Percentiles rank a stretch among this genome's conserved stretches.
Conservation (phyloP, 2,329 filamentous ascomycete species). For the Coniella vitis region DNA sequence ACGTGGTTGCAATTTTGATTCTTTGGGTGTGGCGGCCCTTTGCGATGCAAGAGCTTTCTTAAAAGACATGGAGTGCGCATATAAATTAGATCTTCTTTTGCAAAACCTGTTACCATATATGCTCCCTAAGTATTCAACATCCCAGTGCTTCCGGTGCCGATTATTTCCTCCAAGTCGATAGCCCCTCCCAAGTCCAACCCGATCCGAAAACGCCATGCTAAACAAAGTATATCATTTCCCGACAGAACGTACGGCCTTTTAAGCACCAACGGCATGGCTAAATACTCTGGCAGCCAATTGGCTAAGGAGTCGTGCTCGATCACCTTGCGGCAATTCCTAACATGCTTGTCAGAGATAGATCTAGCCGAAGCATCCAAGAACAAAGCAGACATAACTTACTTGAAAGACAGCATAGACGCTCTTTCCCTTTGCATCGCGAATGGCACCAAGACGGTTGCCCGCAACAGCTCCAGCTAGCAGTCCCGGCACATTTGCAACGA, state of each 20-base stretch:
- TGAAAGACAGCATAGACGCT: constrained; percentile 88
- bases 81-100: too few relatives aligned
- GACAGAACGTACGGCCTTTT: background rate
- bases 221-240: background rate
- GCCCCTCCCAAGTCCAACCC: background rate
- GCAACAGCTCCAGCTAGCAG: constrained; percentile 85
- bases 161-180: too few relatives aligned
- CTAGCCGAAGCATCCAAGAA: background rate
- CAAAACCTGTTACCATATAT: too few relatives aligned
- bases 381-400: constrained; percentile 28
- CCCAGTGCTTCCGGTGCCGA: too few relatives aligned
- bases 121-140: too few relatives aligned
- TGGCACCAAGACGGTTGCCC: constrained; percentile 82
- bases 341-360: constrained; percentile 6
- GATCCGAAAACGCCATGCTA: constrained; percentile 15
- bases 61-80: too few relatives aligned
- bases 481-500: constrained; percentile 86
- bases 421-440: constrained; percentile 87
- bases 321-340: constrained; percentile 73
- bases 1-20: too few relatives aligned
- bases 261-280: constrained; percentile 63
- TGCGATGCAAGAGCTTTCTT: too few relatives aligned
- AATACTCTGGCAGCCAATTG: constrained; percentile 84
- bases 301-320: constrained; percentile 73
- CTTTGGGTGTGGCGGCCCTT: too few relatives aligned